phyloP scores from a whole-genome alignment of 2,329 filamentous ascomycete species.

The Fusarium protoensiforme region DNA sequence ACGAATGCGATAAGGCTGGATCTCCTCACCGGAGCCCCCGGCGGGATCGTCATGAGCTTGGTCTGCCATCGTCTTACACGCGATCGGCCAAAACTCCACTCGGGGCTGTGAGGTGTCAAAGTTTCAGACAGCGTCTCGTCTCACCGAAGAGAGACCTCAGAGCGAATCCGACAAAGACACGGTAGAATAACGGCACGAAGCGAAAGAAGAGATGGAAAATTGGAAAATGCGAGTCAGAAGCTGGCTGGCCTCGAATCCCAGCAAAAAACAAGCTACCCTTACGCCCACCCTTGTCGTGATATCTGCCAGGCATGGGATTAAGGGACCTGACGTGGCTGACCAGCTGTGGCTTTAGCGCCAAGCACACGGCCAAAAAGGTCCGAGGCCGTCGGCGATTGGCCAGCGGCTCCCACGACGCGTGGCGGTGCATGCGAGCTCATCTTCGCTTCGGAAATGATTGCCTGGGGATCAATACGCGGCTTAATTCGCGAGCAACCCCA shows the following conservation, averaged over 20 bases:
- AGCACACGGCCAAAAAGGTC: constrained; percentile 29
- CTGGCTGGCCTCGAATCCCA: constrained; percentile 22
- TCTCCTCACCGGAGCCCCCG: constrained; percentile 51
- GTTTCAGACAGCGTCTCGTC: not conserved
- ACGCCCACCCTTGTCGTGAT: constrained; percentile 31
- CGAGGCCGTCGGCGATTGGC: constrained; percentile 22
- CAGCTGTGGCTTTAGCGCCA: constrained; percentile 34
- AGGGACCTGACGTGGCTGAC: constrained; percentile 33
- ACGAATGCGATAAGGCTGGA: constrained; percentile 67
- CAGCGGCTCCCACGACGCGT: not conserved
- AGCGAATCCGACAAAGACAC: not conserved
- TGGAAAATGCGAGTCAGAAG: constrained; percentile 26
- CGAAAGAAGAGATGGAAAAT: constrained; percentile 16
- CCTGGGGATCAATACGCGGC: constrained; percentile 21
- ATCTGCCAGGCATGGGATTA: constrained; percentile 28
- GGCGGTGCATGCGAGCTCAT: constrained; percentile 34
- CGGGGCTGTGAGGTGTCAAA: not conserved
- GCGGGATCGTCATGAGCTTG: constrained; percentile 35
- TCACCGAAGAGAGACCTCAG: not conserved
- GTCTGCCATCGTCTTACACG: constrained; percentile 27
- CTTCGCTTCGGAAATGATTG: constrained; percentile 37
- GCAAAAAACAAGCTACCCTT: constrained; percentile 24
- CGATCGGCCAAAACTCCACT: not conserved
- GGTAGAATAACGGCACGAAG: constrained; percentile 9
- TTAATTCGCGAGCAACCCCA: constrained; percentile 1